Conservation (phyloP, 2,329 filamentous ascomycete genomes). For the Herpotrichia juniperi region DNA sequence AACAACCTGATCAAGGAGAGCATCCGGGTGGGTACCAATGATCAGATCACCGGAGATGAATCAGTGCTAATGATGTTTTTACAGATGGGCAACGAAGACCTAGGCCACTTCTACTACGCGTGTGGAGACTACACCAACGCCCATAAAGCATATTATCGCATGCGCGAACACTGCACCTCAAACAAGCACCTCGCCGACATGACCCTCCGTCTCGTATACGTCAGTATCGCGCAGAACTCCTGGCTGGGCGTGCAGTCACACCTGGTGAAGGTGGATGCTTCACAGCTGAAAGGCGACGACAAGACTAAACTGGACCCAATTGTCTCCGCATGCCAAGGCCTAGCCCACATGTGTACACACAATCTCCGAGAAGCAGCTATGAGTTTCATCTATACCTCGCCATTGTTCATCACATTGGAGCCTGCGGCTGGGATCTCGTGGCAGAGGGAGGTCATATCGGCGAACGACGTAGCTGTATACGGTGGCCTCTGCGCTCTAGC, state of each 20-base stretch:
- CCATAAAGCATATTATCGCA: constrained; percentile 78
- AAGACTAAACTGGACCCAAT: constrained; percentile 66
- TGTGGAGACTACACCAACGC: constrained; percentile 77
- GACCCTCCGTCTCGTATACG: constrained; percentile 76
- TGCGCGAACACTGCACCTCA: constrained; percentile 89
- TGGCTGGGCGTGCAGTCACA: constrained; percentile 73
- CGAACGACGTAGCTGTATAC: constrained; percentile 91
- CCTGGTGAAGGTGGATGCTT: constrained; percentile 61
- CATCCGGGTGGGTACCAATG: constrained; percentile 69
- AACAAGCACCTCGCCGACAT: constrained; percentile 84
- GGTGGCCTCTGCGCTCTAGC: constrained; percentile 89
- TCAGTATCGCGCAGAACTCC: constrained; percentile 76
- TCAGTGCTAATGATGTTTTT: not conserved
- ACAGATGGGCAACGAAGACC: constrained; percentile 92
- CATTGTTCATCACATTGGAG: constrained; percentile 50
- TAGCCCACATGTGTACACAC: constrained; percentile 63
- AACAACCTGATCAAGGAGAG: constrained; percentile 98
- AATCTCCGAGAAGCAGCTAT: constrained; percentile 72
- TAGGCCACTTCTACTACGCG: constrained; percentile 81
- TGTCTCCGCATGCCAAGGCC: constrained; percentile 65
- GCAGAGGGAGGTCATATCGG: constrained; percentile 75
- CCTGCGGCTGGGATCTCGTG: constrained; percentile 56
- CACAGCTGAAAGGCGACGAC: constrained; percentile 63
- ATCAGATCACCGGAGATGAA: not conserved
- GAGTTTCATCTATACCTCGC: constrained; percentile 70